These are phyloP conservation scores for Lecanoromycetidae sp. DNA, from an alignment of 2,329 filamentous ascomycete species.

Conservation along the genomic window DNA sequence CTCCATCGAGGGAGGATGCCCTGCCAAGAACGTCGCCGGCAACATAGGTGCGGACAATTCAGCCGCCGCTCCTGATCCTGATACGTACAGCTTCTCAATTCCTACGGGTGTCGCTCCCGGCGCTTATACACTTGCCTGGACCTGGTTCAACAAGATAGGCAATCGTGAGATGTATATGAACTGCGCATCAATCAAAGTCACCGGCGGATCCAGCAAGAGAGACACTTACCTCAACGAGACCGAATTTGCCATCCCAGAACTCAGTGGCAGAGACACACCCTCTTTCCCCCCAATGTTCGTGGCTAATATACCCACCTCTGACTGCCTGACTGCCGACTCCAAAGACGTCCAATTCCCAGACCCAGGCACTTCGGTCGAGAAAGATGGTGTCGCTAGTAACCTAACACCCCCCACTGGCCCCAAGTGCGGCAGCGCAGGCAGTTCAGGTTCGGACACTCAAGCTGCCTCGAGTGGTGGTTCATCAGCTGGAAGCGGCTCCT, in stretches of 20 bases:
- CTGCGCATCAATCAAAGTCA: conserved; percentile 64
- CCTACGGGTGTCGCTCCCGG: conserved; percentile 61
- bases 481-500: conserved; percentile 19
- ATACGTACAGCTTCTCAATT: conserved; percentile 53
- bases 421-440: no score
- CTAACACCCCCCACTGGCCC: conserved; percentile 20
- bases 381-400: conserved; percentile 39
- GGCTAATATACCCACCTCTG: conserved; percentile 49
- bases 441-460: conserved; percentile 17
- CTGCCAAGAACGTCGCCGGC: conserved; percentile 35
- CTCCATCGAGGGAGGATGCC: conserved; percentile 72
- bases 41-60: conserved; percentile 46
- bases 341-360: conserved; percentile 56
- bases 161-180: conserved; percentile 99
- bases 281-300: conserved; percentile 63
- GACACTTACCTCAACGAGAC: conserved; percentile 15
- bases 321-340: conserved; percentile 43
- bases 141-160: conserved; percentile 86
- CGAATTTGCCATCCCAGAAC: conserved; percentile 16
- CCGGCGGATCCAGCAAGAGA: conserved; percentile 37
- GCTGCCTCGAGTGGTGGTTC: no score
- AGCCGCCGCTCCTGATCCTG: conserved; percentile 41
- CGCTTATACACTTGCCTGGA: conserved; percentile 75
- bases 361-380: conserved; percentile 48
- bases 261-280: conserved; percentile 30